Base-by-base conservation (phyloP, 768 basidiomycete species). In the Pleurotus platypus region DNA sequence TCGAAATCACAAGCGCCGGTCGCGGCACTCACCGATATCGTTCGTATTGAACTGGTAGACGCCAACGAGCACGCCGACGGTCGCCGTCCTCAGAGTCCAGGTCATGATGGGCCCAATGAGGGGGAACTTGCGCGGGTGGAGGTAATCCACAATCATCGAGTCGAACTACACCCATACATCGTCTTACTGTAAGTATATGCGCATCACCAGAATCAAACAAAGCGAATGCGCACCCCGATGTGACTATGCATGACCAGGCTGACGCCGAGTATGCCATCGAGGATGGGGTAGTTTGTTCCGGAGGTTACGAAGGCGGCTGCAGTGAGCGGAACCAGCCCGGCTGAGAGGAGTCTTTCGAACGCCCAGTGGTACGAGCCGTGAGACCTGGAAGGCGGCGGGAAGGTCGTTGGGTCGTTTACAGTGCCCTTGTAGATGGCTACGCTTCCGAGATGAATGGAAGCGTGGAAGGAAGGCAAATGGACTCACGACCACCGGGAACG, bases 1-100 rank as follows among this genome's bases (percentile, higher is more conserved):
- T 27, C 8, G 42, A 37, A 35, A 42, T 39, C 58, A 59, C 9
- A 54, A 11, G 60, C 47, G 42, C 53, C 38, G n/a, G 6, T 8
- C 2, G 30, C 30, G 46, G 16, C 35, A 79, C 90, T 62, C 63
- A 97, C 96, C 95, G 60, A 98, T 86, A 69, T 98, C 96, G 68
- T 96, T 94, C 45, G 97, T 98, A 77, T 98, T 98, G 78, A 98
- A 98, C 72, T 97, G 90, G 75, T 97, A 99, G 4, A 98, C 82
- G 13, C 97, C 96, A 45, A 92, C 85, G 51, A 94, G 79, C 4
- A 90, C 85, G 16, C 86, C 92, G 37, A 87, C 82, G 26, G 97
- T 98, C 4, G 85, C 75, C 4, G 82, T 71, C 47, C 94, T 82
- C 55, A 98, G 77, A 6, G 77, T 70, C 96, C 96, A 98, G n/a